Evolutionary conservation across 2,329 filamentous ascomycete genomes (phyloP), one percentile per base, ranked within the genome.

Genomic region (Ascochyta lentis): DNA sequence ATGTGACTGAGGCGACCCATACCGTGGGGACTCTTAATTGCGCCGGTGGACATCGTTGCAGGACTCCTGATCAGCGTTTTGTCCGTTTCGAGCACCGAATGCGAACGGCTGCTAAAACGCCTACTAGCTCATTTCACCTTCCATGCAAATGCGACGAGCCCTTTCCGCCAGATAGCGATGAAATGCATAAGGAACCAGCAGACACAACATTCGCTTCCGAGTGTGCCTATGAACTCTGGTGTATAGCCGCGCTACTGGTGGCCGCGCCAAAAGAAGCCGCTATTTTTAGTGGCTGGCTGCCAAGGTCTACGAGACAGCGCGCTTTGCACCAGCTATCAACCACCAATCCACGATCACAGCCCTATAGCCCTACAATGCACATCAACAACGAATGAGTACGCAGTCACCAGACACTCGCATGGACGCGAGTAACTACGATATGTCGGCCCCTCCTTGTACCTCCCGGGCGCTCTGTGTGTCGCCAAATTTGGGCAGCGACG

Each of bases 271-370:
- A 40, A 49, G 34, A 39, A 57, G n/a, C 49, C 46, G 46, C 67
- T 71, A 72, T 71, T 65, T 71, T 71, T 70, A 66, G 66, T 46
- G 56, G 27, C 59, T 55, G 49, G 24, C 40, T 47, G 59, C 54
- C 51, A 49, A 56, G 55, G 37, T 54, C 64, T 57, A 64, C 56
- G 58, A 61, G 59, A 59, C 60, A 60, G 41, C 44, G 62, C 56
- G 63, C 8, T 12, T 10, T 12, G 56, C 59, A 56, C 49, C 50
- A 53, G 54, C 38, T 42, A 43, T 41, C 31, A 37, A 38, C 31
- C 49, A 44, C 49, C 24, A 27, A 23, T 39, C 39, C 31, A 45
- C 24, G 15, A 38, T 38, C 34, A 27, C 46, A 56, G 66, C 63
- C 66, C 60, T 68, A 66, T 59, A 65, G 61, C 61, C 61, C 51